These are phyloP conservation scores for Picea abies DNA, from an alignment of 83 land plant genomes.

Conservation along the genomic window DNA sequence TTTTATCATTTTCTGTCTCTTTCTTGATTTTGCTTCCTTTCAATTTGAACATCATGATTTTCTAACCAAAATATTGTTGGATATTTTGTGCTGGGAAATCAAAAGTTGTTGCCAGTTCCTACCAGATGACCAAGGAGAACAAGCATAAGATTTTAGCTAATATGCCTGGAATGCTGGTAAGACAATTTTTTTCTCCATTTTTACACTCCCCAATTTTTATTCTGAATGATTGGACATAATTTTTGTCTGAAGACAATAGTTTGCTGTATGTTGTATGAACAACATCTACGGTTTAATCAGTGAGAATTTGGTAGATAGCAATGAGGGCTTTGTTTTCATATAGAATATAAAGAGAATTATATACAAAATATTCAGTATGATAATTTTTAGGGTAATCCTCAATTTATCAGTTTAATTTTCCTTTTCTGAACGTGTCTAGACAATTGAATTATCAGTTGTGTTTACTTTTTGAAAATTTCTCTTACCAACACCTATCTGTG, in stretches of 20 bases:
- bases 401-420: not conserved
- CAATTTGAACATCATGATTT: not conserved
- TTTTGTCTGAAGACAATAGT: not conserved
- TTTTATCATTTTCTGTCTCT: not conserved
- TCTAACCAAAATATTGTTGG: not conserved
- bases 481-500: not conserved
- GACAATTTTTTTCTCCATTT: not conserved
- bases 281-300: not conserved
- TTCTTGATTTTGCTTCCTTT: not conserved
- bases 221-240: not conserved
- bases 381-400: not conserved
- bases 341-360: not conserved
- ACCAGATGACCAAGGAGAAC: not conserved
- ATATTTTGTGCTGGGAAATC: not conserved
- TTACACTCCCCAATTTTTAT: not conserved
- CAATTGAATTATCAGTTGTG: too few relatives aligned
- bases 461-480: too few relatives aligned
- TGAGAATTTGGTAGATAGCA: not conserved
- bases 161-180: conserved; percentile 9
- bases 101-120: not conserved
- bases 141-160: conserved; percentile 2
- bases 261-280: not conserved
- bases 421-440: too few relatives aligned
- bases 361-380: not conserved
- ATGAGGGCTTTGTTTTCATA: not conserved